Base-by-base conservation (phyloP, 306 rosid genomes). In the Vigna radiata region DNA sequence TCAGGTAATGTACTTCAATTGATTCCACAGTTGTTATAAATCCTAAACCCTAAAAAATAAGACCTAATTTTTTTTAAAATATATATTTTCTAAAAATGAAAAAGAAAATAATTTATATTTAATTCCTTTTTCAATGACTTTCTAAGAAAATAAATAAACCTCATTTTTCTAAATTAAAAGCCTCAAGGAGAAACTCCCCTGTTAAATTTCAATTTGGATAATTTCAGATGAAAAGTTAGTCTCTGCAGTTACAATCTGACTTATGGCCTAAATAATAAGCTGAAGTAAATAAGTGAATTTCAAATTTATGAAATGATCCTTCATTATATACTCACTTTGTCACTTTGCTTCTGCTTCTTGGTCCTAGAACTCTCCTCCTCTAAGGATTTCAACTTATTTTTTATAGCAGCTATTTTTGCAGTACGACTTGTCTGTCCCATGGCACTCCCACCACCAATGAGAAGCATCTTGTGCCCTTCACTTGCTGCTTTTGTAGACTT, bases 381-480 rank as follows among this genome's bases (percentile, higher is more conserved):
- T 63, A 92, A 70, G 53, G 93, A 84, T 78, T 89, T 92, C 85
- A 95, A 74, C 43, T 95, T 95, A 83, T 92, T 95, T 87, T 92
- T 95, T 83, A 95, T 95, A 39, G 99, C 99, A 50, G 99, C 93
- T 56, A 95, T 92, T 85, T 87, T 95, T 1, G 91, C 91, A 62
- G 86, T 85, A 5, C 92, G 91, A 68, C 87, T 89, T 75, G 87
- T 76, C 85, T 86, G 95, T 54, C 91, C 91, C 21, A 70, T 50
- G 58, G 48, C 69, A 36, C 72, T 27, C 6, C 41, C 25, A 46
- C 83, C 86, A 31, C 86, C 81, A 16, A 79, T 21, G 29, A 63
- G 64, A 68, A 88, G 84, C 33, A 87, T 75, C 85, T 84, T 92
- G 68, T 74, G 83, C 48, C 87, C 83, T 73, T 87, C 90, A 3